Percentiles rank a stretch among this genome's conserved stretches.
phyloP scores from a whole-genome alignment of 148 eudicot species.

The Amaranthus palmeri region DNA sequence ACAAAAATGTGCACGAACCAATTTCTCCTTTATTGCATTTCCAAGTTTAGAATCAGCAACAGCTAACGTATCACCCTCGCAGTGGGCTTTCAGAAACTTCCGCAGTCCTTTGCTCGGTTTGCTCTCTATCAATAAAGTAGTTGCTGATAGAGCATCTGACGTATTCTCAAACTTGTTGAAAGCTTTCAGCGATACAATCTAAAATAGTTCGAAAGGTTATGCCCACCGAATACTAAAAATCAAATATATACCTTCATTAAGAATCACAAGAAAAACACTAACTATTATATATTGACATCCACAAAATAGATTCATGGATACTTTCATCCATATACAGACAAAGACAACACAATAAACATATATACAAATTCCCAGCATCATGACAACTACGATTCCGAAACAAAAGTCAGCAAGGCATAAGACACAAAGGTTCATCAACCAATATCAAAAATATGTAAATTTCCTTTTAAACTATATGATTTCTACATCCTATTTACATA shows the following conservation, averaged over 20 bases:
- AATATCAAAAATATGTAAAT: too few relatives aligned
- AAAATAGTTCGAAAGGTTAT: slow-evolving; percentile 7
- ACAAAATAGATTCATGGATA: neutral
- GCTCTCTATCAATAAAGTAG: slow-evolving; percentile 72
- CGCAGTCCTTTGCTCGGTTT: slow-evolving; percentile 86
- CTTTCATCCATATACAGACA: neutral
- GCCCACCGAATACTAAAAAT: neutral
- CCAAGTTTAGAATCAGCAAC: slow-evolving; percentile 97
- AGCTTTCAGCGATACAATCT: slow-evolving; percentile 91
- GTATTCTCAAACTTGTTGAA: slow-evolving; percentile 95
- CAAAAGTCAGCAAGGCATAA: neutral
- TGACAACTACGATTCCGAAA: neutral
- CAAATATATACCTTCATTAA: neutral
- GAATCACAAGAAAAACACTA: neutral
- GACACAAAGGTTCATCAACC: neutral
- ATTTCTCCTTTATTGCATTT: slow-evolving; percentile 80
- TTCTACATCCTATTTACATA: too few relatives aligned
- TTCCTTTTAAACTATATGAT: too few relatives aligned
- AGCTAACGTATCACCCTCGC: slow-evolving; percentile 73
- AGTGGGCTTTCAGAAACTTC: slow-evolving; percentile 77
- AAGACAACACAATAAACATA: neutral
- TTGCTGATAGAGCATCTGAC: slow-evolving; percentile 74
- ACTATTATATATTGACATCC: neutral
- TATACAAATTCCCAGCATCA: neutral
- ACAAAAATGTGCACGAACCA: slow-evolving; percentile 38